phyloP scores from a whole-genome alignment of 75 land plant genomes.

The Ceratopteris richardii region DNA sequence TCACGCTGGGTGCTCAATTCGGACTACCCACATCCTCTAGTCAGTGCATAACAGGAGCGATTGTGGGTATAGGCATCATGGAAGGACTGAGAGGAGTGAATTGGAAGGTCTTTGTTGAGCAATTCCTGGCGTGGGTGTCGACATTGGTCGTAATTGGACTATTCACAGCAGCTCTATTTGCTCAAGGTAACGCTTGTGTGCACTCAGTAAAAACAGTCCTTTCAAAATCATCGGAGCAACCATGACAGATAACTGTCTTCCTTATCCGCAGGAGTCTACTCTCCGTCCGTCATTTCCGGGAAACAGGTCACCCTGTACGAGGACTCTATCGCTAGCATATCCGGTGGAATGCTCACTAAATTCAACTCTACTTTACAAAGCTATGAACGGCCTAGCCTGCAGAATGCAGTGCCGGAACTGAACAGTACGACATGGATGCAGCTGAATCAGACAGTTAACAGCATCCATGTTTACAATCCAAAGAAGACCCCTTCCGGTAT shows the following conservation, averaged over 20 bases:
- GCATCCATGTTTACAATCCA: neutral
- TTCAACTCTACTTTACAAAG: conserved; percentile 16
- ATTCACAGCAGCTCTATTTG: conserved; percentile 11
- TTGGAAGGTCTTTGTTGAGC: conserved; percentile 4
- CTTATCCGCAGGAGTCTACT: conserved; percentile 13
- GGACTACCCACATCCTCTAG: conserved; percentile 14
- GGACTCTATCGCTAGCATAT: neutral
- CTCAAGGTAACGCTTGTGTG: conserved; percentile 10
- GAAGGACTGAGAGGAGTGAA: conserved; percentile 10
- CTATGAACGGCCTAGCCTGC: conserved; percentile 6
- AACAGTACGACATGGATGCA: conserved; percentile 5
- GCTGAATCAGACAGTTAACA: conserved; percentile 11
- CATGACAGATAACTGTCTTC: too few species aligned
- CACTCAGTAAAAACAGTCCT: too few species aligned
- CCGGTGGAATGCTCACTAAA: conserved; percentile 1
- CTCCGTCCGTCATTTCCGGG: conserved; percentile 9
- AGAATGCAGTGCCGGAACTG: conserved; percentile 6
- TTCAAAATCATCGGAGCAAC: too few species aligned
- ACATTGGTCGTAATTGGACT: conserved; percentile 9
- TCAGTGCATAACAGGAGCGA: conserved; percentile 21
- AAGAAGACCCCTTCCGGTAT: neutral
- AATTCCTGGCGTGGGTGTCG: conserved; percentile 1
- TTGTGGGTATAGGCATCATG: conserved; percentile 15
- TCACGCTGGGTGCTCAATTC: conserved; percentile 17
- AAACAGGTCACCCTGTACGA: conserved; percentile 3